Percentiles rank a stretch among this genome's conserved stretches.
These are phyloP conservation scores for Solanum hybrid DNA, from an alignment of 305 asterid species.

Conservation along the genomic window DNA sequence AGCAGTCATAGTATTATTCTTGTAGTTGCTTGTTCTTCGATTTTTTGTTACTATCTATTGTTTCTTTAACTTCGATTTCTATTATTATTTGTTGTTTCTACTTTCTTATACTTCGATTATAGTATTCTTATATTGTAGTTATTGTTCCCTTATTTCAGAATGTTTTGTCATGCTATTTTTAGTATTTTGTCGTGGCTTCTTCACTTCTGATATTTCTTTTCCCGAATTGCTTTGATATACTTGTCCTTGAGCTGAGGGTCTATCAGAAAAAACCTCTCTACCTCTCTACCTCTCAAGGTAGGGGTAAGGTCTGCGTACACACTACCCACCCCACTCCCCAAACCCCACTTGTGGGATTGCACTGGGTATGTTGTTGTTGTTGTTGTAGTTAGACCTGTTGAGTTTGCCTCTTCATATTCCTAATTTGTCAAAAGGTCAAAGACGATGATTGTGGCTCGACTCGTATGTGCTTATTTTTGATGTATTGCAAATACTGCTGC, in stretches of 20 bases:
- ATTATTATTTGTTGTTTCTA: background rate
- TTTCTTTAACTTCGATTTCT: background rate
- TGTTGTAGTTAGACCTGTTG: no score
- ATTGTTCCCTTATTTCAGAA: background rate
- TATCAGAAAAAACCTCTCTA: no score
- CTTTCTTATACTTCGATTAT: background rate
- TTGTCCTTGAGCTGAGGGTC: background rate
- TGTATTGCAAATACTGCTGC: conserved; percentile 13
- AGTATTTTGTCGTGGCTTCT: background rate
- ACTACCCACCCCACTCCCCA: no score
- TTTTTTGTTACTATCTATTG: background rate
- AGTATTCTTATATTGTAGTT: background rate
- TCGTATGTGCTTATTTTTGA: background rate
- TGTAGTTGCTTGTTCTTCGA: background rate
- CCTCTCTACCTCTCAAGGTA: no score
- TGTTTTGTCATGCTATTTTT: background rate
- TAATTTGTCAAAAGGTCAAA: background rate
- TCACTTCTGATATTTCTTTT: background rate
- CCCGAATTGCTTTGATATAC: background rate
- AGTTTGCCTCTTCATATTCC: background rate
- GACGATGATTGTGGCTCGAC: background rate
- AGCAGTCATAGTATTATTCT: background rate
- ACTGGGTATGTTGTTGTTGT: no score
- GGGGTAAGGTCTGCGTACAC: no score
- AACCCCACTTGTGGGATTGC: no score